Percentiles rank a stretch among this genome's conserved stretches.
These are phyloP conservation scores for Tulasnella sp. DNA, from an alignment of 768 basidiomycete genomes.

Conservation along the genomic window DNA sequence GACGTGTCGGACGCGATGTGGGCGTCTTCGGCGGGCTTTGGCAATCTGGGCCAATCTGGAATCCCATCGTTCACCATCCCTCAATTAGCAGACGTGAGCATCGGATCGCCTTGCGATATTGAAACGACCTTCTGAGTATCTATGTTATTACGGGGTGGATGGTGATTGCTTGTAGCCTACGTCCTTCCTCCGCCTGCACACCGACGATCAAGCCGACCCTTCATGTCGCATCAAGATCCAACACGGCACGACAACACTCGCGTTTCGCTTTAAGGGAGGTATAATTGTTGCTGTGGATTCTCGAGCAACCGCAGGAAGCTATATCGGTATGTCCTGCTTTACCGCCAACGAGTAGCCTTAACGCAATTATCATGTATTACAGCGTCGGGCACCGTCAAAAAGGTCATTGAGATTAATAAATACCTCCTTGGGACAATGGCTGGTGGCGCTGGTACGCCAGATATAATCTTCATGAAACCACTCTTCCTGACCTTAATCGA, in stretches of 20 bases:
- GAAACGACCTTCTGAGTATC: background rate
- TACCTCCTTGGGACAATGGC: conserved; percentile 99
- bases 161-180: conserved; percentile 51
- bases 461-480: background rate
- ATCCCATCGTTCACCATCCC: conserved; percentile 65
- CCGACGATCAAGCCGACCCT: conserved; percentile 91
- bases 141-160: too few species aligned
- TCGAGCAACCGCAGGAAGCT: conserved; percentile 91
- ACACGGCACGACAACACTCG: conserved; percentile 96
- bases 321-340: conserved; percentile 63
- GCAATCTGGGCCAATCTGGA: conserved; percentile 54
- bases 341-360: background rate
- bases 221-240: conserved; percentile 95
- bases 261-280: conserved; percentile 92
- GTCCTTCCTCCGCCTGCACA: conserved; percentile 83
- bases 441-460: conserved; percentile 79
- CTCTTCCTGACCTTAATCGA: background rate
- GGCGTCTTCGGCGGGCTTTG: conserved; percentile 79
- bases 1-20: conserved; percentile 59
- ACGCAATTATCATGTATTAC: background rate
- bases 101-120: conserved; percentile 7
- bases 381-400: conserved; percentile 98
- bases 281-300: conserved; percentile 99
- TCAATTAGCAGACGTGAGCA: conserved; percentile 61
- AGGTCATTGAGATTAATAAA: conserved; percentile 99